Conservation (phyloP, 2,329 filamentous ascomycete genomes). For the Mollisia scopiformis region DNA sequence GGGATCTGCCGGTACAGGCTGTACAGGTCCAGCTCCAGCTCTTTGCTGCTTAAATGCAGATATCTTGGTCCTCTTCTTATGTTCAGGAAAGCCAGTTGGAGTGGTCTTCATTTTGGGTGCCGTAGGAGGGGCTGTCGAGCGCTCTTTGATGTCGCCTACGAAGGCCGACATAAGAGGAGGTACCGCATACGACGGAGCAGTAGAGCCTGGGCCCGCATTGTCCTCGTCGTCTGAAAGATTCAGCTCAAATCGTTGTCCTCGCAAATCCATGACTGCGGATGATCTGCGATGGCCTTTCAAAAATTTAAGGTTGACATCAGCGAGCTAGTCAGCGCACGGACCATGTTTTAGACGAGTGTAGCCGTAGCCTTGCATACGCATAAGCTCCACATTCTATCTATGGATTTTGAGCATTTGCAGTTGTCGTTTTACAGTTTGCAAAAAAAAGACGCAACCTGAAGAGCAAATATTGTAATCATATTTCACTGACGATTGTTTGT, state of each 20-base stretch:
- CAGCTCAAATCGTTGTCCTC: slow-evolving; percentile 63
- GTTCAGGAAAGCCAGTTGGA: slow-evolving; percentile 81
- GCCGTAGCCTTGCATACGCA: background rate
- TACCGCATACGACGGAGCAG: slow-evolving; percentile 31
- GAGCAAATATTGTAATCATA: too few species aligned
- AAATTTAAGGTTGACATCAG: slow-evolving; percentile 1
- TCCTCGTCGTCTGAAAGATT: slow-evolving; percentile 59
- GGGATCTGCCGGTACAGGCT: slow-evolving; percentile 14
- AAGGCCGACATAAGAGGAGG: slow-evolving; percentile 44
- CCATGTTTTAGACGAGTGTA: background rate
- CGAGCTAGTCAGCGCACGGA: background rate
- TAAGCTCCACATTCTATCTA: background rate
- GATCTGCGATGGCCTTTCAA: background rate
- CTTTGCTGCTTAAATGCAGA: slow-evolving; percentile 82
- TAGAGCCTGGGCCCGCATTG: slow-evolving; percentile 38
- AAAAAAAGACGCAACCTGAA: too few species aligned
- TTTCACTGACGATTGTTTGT: too few species aligned
- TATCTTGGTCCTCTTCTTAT: slow-evolving; percentile 72
- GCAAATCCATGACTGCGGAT: slow-evolving; percentile 48
- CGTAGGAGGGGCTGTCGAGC: slow-evolving; percentile 65
- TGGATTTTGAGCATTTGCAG: too few species aligned
- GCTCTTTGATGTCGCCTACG: slow-evolving; percentile 79
- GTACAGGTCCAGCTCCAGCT: slow-evolving; percentile 18
- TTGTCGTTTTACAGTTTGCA: too few species aligned
- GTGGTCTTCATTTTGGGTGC: slow-evolving; percentile 61